phyloP scores from a whole-genome alignment of 1,284 basidiomycete species.

The Trichosporon sp. region DNA sequence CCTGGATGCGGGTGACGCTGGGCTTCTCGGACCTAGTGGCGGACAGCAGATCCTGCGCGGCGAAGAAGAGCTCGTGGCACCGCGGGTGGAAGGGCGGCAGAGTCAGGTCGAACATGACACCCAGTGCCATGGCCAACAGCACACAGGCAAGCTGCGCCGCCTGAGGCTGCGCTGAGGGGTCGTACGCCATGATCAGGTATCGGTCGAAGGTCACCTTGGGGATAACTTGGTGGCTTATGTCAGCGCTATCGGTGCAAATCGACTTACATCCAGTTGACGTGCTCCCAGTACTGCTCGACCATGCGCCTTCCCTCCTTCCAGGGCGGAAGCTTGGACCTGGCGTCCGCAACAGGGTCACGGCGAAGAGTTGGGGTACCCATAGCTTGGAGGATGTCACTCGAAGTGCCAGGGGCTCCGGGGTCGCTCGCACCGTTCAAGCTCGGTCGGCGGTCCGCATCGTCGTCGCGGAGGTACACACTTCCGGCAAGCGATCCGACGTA shows the following conservation, averaged over 20 bases:
- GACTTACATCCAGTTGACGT: conserved; percentile 47
- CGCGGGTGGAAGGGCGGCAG: conserved; percentile 41
- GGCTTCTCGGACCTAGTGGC: conserved; percentile 22
- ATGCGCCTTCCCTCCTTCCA: conserved; percentile 40
- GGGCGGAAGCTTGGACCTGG: conserved; percentile 27
- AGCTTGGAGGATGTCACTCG: neutral
- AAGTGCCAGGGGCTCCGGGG: too few species aligned
- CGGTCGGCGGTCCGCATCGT: conserved; percentile 9
- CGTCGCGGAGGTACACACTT: conserved; percentile 34
- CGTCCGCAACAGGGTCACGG: neutral
- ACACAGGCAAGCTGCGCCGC: conserved; percentile 47
- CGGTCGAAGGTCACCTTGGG: conserved; percentile 42
- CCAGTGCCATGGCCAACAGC: conserved; percentile 45
- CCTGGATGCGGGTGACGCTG: conserved; percentile 40
- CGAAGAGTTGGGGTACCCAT: conserved; percentile 1
- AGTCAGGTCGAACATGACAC: conserved; percentile 44
- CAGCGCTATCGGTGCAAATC: neutral
- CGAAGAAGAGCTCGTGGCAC: conserved; percentile 35
- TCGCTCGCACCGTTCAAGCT: neutral
- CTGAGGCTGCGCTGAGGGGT: conserved; percentile 28
- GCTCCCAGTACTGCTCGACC: conserved; percentile 43
- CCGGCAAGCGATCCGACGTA: conserved; percentile 38
- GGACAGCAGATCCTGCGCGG: neutral
- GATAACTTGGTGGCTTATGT: conserved; percentile 32
- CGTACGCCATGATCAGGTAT: conserved; percentile 41